Base-by-base conservation (phyloP, 2,329 filamentous ascomycete genomes). In the Penicillium fuscoglaucum region DNA sequence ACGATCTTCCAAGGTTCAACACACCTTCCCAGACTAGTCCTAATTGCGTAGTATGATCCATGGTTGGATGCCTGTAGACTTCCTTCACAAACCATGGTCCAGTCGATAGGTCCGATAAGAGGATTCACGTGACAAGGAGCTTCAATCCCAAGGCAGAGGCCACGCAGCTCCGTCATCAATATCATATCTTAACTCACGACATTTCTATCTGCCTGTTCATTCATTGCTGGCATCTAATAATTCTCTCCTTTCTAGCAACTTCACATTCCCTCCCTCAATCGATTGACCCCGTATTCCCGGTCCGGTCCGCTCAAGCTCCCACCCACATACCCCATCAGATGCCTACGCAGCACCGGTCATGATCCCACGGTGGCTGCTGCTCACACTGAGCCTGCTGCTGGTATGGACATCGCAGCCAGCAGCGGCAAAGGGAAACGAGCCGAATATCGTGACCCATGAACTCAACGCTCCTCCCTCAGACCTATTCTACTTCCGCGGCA, bases 401-500 rank as follows among this genome's bases (percentile, higher is more conserved):
- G 82, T 80, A 64, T 67, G 78, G 63, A 79, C 65, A n/a, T 66
- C 64, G 56, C 74, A 68, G 67, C 72, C 65, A 59, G 64, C 64
- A 57, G 77, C 86, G 55, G 88, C 88, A 73, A 80, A 83, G 62
- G 66, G 66, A 41, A 83, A 87, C 69, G 80, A 81, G 49, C 93
- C 93, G 26, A 81, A 82, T 56, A 82, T 96, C 68, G 80, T 83
- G 61, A 78, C 81, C 59, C 89, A 80, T 53, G 76, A 83, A 47
- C 90, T 97, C 77, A 80, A 89, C 45, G 81, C 87, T 68, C 76
- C 82, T 54, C 90, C 91, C 0, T 72, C 78, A 54, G 87, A 87
- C 72, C 79, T 97, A 64, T 89, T 90, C 77, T 99, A 96, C 78
- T 98, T 99, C 72, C 88, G 95, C 70, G 90, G 93, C 74, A 93